Conservation (phyloP, 78 protist species). For the Cavenderia fasciculata region DNA sequence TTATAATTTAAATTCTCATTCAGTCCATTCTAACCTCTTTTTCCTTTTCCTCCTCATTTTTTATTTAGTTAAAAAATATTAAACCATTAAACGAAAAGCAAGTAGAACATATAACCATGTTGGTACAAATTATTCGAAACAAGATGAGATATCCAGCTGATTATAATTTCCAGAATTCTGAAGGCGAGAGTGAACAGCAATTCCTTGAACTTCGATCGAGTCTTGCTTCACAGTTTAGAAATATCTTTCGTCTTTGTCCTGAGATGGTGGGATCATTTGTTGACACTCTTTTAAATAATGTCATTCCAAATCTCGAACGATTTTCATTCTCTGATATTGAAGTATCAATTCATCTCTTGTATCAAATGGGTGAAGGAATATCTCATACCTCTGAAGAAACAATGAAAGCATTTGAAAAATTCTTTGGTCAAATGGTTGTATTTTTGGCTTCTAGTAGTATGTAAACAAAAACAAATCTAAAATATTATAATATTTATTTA, state of each 20-base stretch:
- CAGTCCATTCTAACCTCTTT: not conserved
- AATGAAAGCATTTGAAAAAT: conserved; percentile 32
- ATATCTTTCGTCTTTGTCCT: conserved; percentile 73
- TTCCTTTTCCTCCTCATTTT: not conserved
- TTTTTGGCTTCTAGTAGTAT: conserved; percentile 7
- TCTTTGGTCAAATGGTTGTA: conserved; percentile 40
- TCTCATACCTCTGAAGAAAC: conserved; percentile 43
- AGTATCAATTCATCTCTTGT: conserved; percentile 35
- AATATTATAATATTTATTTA: not conserved
- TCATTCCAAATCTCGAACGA: not conserved
- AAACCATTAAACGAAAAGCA: conserved; percentile 52
- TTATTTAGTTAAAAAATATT: conserved; percentile 32
- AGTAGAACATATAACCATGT: conserved; percentile 32
- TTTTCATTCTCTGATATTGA: conserved; percentile 33
- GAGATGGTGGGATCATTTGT: conserved; percentile 60
- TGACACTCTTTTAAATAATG: not conserved
- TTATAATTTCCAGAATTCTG: not conserved
- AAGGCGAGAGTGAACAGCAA: conserved; percentile 52
- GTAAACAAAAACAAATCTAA: not conserved
- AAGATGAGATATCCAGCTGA: conserved; percentile 45
- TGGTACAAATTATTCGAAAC: conserved; percentile 74
- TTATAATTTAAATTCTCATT: too few species aligned
- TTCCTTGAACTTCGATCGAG: conserved; percentile 33
- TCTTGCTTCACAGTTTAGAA: conserved; percentile 48
- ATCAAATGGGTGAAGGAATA: conserved; percentile 73